A percentile compares a stretch with the other conserved stretches of the same genome.
phyloP scores from a whole-genome alignment of 2,329 filamentous ascomycete genomes.

The Didymella pomorum region DNA sequence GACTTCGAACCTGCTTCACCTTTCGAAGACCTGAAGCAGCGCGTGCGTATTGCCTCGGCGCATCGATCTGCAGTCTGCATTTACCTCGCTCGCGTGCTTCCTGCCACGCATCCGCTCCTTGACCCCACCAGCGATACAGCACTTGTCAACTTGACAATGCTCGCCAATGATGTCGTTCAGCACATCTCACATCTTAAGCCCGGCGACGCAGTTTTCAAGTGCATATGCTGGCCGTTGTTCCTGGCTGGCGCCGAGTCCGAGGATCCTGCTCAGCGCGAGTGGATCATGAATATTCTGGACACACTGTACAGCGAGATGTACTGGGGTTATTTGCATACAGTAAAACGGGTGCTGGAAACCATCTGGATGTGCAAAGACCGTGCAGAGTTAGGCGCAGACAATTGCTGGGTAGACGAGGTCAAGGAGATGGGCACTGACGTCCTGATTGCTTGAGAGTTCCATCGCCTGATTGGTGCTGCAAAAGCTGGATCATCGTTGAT shows the following conservation, averaged over 20 bases:
- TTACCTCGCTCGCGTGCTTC: constrained; percentile 47
- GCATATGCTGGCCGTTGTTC: constrained; percentile 67
- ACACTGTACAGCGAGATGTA: constrained; percentile 46
- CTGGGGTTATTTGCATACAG: constrained; percentile 50
- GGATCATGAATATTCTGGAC: constrained; percentile 60
- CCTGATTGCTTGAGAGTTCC: constrained; percentile 38
- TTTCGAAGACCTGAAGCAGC: constrained; percentile 44
- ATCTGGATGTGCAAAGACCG: constrained; percentile 48
- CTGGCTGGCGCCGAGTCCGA: constrained; percentile 65
- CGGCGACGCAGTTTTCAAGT: constrained; percentile 64
- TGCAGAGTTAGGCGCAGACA: constrained; percentile 30
- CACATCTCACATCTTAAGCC: constrained; percentile 60
- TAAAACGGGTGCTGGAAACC: constrained; percentile 44
- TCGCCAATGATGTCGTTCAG: constrained; percentile 61
- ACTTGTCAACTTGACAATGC: constrained; percentile 42
- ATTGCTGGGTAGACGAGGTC: constrained; percentile 48
- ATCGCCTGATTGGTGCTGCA: no score
- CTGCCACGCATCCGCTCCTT: constrained; percentile 48
- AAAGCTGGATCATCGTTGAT: neutral
- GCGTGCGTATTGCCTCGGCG: constrained; percentile 49
- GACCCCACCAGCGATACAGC: constrained; percentile 51
- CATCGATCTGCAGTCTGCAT: constrained; percentile 53
- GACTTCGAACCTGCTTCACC: constrained; percentile 45
- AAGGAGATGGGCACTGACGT: constrained; percentile 44
- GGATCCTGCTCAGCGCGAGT: constrained; percentile 57